Evolutionary conservation across 495 filamentous ascomycete species (phyloP), one percentile per base, ranked within the genome.

Genomic region (Pseudomonodictys pantanalensis): DNA sequence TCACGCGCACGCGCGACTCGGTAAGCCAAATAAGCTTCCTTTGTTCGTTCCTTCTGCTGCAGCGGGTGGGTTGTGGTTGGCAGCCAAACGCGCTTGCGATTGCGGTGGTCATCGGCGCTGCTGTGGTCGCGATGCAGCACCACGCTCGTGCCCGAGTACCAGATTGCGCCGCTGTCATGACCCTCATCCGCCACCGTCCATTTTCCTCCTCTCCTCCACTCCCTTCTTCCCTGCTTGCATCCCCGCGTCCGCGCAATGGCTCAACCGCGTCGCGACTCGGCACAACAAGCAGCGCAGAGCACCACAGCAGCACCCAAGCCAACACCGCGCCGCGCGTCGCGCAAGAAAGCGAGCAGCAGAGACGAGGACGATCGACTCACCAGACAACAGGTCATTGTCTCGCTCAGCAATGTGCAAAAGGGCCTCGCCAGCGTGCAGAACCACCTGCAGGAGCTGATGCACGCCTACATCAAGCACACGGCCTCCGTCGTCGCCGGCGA

Each of bases 381-480:
- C 0, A 8, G 28, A 25, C 15, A 9, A 23, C 66, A 92, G 89
- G 83, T 92, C 46, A 82, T 91, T 65, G 79, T 84, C 62, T 78
- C 85, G 18, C 82, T 92, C 43, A 81, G 83, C 56, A 86, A 85
- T 32, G 83, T 92, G 28, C 86, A 90, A 59, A 81, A 81, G 38
- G 80, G 88, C 45, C 85, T 91, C 72, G 81, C 55, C 32, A 42
- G 63, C 56, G 52, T 71, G 54, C 67, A 67, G 58, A 52, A 52
- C 33, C 58, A 65, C 61, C 22, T 69, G 59, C 26, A 83, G 63
- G 84, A 85, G 49, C 80, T 92, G 53, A 86, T 86, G 52, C 79
- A 82, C 66, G 87, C 90, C 52, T 95, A 93, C 72, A 78, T 93
- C 64, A 83, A 86, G 64, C 89, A 95, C 72, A 88, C 86, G 66